phyloP scores from a whole-genome alignment of 495 filamentous ascomycete genomes.

The Aspergillus cavernicola region DNA sequence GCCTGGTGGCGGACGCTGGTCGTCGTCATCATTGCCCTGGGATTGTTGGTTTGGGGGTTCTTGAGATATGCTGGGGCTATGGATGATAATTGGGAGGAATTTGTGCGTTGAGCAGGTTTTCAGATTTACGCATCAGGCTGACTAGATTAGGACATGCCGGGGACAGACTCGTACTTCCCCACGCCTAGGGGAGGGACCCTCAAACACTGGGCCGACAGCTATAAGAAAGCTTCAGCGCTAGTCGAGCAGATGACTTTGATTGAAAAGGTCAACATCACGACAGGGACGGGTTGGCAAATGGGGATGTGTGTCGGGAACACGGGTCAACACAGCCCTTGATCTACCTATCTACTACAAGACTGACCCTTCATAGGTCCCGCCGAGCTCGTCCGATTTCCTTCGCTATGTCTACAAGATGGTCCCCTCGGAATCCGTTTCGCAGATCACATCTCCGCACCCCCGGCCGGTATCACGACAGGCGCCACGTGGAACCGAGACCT shows the following conservation, averaged over 20 bases:
- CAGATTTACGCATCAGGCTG: not conserved
- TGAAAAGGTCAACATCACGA: conserved; percentile 95
- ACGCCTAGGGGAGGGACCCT: conserved; percentile 76
- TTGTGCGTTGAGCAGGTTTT: conserved; percentile 12
- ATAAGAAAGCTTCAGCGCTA: conserved; percentile 73
- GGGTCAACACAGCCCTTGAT: conserved; percentile 22
- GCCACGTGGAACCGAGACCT: conserved; percentile 84
- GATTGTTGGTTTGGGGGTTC: conserved; percentile 21
- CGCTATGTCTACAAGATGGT: conserved; percentile 86
- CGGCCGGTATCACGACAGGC: conserved; percentile 80
- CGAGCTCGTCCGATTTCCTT: conserved; percentile 69
- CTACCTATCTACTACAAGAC: not conserved
- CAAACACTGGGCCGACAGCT: conserved; percentile 69
- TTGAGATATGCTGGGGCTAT: conserved; percentile 14
- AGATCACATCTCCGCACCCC: conserved; percentile 74
- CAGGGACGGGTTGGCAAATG: conserved; percentile 89
- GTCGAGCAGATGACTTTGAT: conserved; percentile 79
- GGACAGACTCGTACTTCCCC: conserved; percentile 78
- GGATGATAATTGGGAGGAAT: not conserved
- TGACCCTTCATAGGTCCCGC: conserved; percentile 50
- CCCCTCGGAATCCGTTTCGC: conserved; percentile 77
- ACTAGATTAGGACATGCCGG: conserved; percentile 15
- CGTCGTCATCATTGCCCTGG: conserved; percentile 17
- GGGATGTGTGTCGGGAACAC: conserved; percentile 90
- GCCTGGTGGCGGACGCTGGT: conserved; percentile 25